Evolutionary conservation across 2,329 filamentous ascomycete genomes (phyloP).

Genomic region (Claviceps digitariae): DNA sequence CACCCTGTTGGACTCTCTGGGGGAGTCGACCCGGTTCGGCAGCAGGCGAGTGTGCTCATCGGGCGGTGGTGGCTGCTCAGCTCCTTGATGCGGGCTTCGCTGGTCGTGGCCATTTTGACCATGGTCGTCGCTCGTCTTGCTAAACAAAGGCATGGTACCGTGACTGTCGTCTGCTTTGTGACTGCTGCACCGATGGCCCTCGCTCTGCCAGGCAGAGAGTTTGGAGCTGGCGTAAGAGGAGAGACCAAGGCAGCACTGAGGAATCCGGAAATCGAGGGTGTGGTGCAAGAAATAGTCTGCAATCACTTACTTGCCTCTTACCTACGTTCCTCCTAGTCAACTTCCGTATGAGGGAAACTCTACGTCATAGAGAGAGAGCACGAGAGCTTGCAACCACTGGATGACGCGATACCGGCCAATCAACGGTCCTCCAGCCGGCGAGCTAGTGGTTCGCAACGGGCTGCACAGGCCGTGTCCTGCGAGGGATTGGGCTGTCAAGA

Average conservation of each 20-base stretch:
- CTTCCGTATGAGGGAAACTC: constrained; percentile 1
- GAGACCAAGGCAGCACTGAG: neutral
- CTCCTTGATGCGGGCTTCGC: constrained; percentile 11
- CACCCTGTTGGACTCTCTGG: constrained; percentile 28
- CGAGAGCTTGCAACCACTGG: neutral
- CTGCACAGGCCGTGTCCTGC: no score
- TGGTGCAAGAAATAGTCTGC: neutral
- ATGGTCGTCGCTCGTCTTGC: constrained; percentile 12
- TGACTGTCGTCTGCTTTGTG: neutral
- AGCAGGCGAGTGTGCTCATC: constrained; percentile 53
- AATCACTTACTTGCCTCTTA: neutral
- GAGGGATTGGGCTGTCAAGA: neutral
- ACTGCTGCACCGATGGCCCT: neutral
- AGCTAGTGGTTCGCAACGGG: neutral
- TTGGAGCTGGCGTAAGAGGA: neutral
- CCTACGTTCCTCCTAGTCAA: neutral
- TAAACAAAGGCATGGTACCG: constrained; percentile 22
- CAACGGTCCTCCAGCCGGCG: neutral
- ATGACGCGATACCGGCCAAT: neutral
- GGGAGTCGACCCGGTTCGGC: constrained; percentile 48
- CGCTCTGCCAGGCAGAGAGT: neutral
- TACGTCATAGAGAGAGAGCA: constrained; percentile 6
- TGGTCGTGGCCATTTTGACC: constrained; percentile 8
- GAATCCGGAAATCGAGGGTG: neutral
- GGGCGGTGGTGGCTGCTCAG: constrained; percentile 15